Evolutionary conservation across 306 rosid genomes (phyloP), one percentile per base, ranked within the genome.

Genomic region (Coriaria nepalensis): DNA sequence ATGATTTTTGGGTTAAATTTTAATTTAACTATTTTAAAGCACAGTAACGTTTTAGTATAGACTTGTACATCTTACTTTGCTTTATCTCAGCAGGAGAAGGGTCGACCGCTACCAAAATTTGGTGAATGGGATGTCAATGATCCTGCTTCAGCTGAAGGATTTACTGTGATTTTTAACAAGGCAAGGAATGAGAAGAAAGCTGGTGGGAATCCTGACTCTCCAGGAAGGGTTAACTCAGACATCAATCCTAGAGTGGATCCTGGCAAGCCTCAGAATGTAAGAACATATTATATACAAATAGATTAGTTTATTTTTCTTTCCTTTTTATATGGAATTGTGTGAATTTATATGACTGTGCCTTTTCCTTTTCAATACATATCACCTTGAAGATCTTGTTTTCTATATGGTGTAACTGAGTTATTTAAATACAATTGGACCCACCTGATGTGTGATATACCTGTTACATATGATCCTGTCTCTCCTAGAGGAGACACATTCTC

Each of bases 121-220:
- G 98, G 98, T 59, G 98, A 85, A 71, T 90, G 98, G 98, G 95
- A 90, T 63, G 98, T 81, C 60, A 90, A 90, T 58, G 95, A 90
- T 77, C 98, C 98, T 53, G 79, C 98, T 72, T 90, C 98, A 7
- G 95, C 98, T 41, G 98, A 90, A 76, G 98, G 95, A 44, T 90
- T 90, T 70, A 90, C 98, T 44, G 95, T 90, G 78, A 90, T 90
- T 54, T 90, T 90, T 61, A 85, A 90, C 67, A 90, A 90, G 70
- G 98, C 98, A 29, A 79, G 94, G 66, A 87, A 79, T 82, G 98
- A 90, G 72, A 90, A 90, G 66, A 90, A 90, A 75, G 77, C 98
- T 0, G 98, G 98, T 60, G 95, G 94, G 47, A 82, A 84, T 57
- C 76, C 95, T 14, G 98, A 82, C 65, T 90, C 98, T 5, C 95